Percentiles rank a stretch among this genome's conserved stretches.
Conservation (phyloP, 2,329 filamentous ascomycete species). For the Teratosphaeriaceae sp. region DNA sequence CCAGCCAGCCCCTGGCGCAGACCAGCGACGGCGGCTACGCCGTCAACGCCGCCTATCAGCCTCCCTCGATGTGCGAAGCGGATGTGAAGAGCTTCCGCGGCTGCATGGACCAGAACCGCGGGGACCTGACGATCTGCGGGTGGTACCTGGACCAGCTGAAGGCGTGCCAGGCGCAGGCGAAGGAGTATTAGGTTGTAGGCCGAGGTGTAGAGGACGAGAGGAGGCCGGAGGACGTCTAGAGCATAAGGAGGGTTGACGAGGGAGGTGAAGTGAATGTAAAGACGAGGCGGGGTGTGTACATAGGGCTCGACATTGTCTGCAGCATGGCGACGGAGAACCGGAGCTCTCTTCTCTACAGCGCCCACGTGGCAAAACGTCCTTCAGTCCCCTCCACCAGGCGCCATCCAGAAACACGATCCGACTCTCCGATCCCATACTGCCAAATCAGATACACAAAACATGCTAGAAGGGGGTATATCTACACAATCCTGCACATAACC, state of each 20-base stretch:
- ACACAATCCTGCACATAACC: background rate
- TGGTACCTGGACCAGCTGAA: constrained; percentile 93
- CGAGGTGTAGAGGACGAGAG: background rate
- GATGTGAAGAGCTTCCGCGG: constrained; percentile 82
- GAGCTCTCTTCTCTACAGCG: too few relatives aligned
- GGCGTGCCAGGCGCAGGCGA: constrained; percentile 43
- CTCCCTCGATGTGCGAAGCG: constrained; percentile 55
- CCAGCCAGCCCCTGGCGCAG: constrained; percentile 19
- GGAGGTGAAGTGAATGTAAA: too few relatives aligned
- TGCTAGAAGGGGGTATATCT: constrained; percentile 3
- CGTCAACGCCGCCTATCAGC: constrained; percentile 31
- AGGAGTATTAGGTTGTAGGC: constrained; percentile 38
- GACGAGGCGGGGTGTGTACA: too few relatives aligned
- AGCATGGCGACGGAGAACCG: too few relatives aligned
- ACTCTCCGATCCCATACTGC: too few relatives aligned
- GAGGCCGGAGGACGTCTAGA: background rate
- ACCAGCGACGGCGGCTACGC: constrained; percentile 27
- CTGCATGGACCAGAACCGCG: constrained; percentile 93
- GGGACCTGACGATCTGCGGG: constrained; percentile 90
- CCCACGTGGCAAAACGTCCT: too few relatives aligned
- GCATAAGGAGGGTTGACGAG: too few relatives aligned
- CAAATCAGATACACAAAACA: background rate
- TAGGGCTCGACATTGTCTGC: too few relatives aligned
- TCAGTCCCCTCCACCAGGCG: too few relatives aligned
- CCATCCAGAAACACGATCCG: too few relatives aligned